phyloP scores from a whole-genome alignment of 176 grass and related monocot species.

The Ampelocalamus luodianensis region DNA sequence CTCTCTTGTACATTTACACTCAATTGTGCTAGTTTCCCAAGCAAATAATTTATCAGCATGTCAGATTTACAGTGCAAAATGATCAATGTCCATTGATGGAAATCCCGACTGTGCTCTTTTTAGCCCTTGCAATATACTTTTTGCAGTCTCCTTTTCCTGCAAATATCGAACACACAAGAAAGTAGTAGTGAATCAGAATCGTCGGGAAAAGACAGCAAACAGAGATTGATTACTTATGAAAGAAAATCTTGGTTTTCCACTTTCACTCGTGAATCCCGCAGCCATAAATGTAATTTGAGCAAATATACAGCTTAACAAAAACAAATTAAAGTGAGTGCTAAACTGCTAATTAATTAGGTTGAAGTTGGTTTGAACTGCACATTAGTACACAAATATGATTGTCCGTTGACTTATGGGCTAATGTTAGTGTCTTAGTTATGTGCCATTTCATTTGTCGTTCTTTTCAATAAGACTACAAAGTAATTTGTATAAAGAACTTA shows the following conservation, averaged over 20 bases:
- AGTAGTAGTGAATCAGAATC: slow-evolving; percentile 27
- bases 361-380: slow-evolving; percentile 4
- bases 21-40: background rate
- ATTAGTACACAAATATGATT: slow-evolving; percentile 25
- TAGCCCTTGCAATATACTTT: slow-evolving; percentile 76
- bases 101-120: slow-evolving; percentile 62
- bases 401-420: background rate
- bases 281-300: slow-evolving; percentile 21
- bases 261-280: slow-evolving; percentile 6
- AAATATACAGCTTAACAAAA: slow-evolving; percentile 36
- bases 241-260: slow-evolving; percentile 23
- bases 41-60: slow-evolving; percentile 11
- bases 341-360: background rate
- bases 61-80: slow-evolving; percentile 58
- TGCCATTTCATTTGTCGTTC: slow-evolving; percentile 15
- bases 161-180: slow-evolving; percentile 41
- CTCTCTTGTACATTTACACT: slow-evolving; percentile 33
- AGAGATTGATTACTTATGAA: slow-evolving; percentile 21
- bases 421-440: background rate
- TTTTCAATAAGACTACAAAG: slow-evolving; percentile 22
- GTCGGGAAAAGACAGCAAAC: slow-evolving; percentile 19
- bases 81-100: slow-evolving; percentile 74
- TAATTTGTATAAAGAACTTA: slow-evolving; percentile 52
- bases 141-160: slow-evolving; percentile 91
- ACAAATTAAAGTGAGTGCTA: slow-evolving; percentile 3